phyloP scores from a whole-genome alignment of 2,329 filamentous ascomycete species.

The Aspergillus floridensis region DNA sequence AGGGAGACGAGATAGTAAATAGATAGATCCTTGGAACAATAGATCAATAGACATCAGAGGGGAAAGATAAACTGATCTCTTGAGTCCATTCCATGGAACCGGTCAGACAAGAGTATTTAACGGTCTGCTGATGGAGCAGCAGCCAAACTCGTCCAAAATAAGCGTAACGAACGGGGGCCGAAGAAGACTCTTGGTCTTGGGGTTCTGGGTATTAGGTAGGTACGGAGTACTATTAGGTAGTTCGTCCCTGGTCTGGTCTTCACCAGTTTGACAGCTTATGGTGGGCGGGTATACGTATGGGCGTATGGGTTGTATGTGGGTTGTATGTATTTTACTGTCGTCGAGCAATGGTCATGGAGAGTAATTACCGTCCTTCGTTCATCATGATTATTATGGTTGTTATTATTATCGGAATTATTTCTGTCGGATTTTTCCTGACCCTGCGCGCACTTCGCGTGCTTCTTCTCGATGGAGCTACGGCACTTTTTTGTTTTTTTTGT shows the following conservation, averaged over 20 bases:
- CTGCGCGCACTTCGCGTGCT: neutral
- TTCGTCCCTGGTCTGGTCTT: constrained; percentile 1
- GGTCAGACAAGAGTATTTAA: constrained; percentile 9
- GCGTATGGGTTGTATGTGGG: neutral
- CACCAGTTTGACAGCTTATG: constrained; percentile 2
- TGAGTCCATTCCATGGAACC: neutral
- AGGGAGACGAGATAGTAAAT: neutral
- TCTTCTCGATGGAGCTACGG: neutral
- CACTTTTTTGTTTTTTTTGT: constrained; percentile 1
- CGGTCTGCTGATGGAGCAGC: neutral
- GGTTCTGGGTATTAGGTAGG: no score
- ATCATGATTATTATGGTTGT: no score
- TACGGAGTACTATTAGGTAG: neutral
- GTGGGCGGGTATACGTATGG: neutral
- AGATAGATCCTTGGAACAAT: neutral
- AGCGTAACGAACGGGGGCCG: constrained; percentile 8
- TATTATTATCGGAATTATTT: neutral
- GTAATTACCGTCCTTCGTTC: neutral
- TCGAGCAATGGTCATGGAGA: neutral
- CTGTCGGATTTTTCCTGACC: neutral
- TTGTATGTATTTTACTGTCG: neutral
- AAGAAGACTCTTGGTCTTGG: neutral
- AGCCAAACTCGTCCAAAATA: neutral
- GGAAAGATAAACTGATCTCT: neutral
- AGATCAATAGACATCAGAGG: neutral